phyloP scores from a whole-genome alignment of 208 protist genomes.

The Leishmania tropica region DNA sequence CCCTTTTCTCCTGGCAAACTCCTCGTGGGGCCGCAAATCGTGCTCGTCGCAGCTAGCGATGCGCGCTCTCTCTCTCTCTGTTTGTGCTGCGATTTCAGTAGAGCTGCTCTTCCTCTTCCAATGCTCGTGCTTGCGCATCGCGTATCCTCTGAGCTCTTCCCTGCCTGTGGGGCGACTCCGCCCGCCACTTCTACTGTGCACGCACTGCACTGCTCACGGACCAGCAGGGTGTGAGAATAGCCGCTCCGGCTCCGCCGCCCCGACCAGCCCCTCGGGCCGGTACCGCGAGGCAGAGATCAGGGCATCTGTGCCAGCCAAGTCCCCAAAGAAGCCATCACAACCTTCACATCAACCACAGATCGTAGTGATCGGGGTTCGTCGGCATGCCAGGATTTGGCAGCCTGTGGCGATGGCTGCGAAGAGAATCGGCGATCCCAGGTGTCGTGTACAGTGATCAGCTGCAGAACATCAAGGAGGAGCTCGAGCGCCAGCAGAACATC shows the following conservation, averaged over 20 bases:
- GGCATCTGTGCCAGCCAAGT: neutral
- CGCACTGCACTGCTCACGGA: too few relatives aligned
- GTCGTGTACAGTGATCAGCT: conserved; percentile 82
- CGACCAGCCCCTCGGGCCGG: neutral
- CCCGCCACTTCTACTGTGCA: neutral
- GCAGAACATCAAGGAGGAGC: conserved; percentile 11
- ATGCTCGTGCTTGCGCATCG: neutral
- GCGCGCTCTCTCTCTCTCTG: too few relatives aligned
- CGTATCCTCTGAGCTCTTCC: neutral
- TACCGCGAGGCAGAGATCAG: neutral
- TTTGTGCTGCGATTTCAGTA: neutral
- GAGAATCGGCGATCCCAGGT: conserved; percentile 58
- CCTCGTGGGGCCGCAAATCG: neutral
- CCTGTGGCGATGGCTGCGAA: conserved; percentile 41
- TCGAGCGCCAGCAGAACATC: conserved; percentile 35
- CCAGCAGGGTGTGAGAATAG: neutral
- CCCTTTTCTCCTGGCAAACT: neutral
- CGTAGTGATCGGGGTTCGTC: neutral
- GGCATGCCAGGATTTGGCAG: conserved; percentile 8
- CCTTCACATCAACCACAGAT: neutral
- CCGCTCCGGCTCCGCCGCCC: too few relatives aligned
- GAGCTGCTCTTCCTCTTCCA: neutral
- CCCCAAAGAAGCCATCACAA: neutral
- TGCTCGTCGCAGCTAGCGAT: neutral
- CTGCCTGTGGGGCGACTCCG: neutral